Base-by-base conservation (phyloP, 805 yeast genomes). In the Barnettozyma wickerhamii region DNA sequence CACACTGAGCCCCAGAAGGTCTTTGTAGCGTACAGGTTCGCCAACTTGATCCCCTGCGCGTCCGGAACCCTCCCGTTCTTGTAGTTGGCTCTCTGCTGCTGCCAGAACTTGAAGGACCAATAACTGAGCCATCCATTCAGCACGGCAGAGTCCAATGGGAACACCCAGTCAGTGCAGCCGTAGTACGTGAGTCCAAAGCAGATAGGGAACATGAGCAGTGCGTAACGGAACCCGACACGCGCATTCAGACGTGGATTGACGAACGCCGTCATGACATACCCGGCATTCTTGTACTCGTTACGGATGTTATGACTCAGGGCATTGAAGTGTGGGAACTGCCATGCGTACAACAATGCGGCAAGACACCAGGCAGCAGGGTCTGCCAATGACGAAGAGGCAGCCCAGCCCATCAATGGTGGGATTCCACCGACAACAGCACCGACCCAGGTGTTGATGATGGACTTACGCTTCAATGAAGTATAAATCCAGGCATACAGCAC, bases 391-490 rank as follows among this genome's bases (percentile, higher is more conserved):
- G 87, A 78, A 10, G 96, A 84, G 0, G 91, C 88, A 2, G 96
- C 96, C 99, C 99, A 93, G 3, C 99, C 99, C 99, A 93, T 93
- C 37, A 93, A 71, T 17, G 99, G 99, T 0, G 99, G 99, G 35
- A 93, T 85, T 0, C 97, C 99, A 4, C 99, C 99, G 4, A 93
- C 99, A n/a, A 93, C 60, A 0, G 99, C 99, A 15, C 99, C 99
- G 3, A 93, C 93, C 99, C 99, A 93, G 1, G 99, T 93, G 62
- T 93, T 93, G 30, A 85, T 60, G 38, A 93, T 91, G 19, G 86
- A 81, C 45, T 72, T 77, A 41, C 99, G 74, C 58, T 93, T 93
- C 59, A 93, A 65, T 0, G 96, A 83, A 0, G 99, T 93, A 65
- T 93, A 93, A 1, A 83, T 63, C 84, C 98, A 90, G 1, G 95